Percentiles rank a stretch among this genome's conserved stretches.
These are phyloP conservation scores for Alternaria sp. DNA, from an alignment of 2,329 filamentous ascomycete genomes.

Conservation along the genomic window DNA sequence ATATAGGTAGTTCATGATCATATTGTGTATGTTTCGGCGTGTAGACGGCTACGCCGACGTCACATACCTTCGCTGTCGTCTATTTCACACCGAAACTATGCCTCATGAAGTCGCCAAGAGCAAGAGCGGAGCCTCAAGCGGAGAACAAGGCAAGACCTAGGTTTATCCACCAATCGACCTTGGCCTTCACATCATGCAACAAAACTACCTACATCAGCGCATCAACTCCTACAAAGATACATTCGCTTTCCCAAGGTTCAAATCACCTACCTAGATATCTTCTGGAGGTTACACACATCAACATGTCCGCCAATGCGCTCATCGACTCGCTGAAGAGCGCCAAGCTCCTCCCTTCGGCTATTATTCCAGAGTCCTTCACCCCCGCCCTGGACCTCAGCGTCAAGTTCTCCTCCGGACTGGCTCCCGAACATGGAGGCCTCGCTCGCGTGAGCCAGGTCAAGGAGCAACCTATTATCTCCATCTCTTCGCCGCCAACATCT, in stretches of 20 bases:
- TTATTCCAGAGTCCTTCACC: slow-evolving; percentile 57
- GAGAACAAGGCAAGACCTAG: slow-evolving; percentile 3
- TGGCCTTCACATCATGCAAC: background rate
- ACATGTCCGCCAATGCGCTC: slow-evolving; percentile 21
- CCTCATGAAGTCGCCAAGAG: slow-evolving; percentile 11
- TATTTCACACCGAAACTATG: slow-evolving; percentile 14
- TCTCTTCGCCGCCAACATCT: slow-evolving; percentile 40
- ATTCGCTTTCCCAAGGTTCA: background rate
- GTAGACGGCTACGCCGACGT: background rate
- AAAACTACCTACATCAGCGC: slow-evolving; percentile 9
- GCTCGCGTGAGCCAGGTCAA: slow-evolving; percentile 49
- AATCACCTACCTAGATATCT: background rate
- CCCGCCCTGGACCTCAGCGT: slow-evolving; percentile 55
- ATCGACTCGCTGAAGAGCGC: slow-evolving; percentile 36
- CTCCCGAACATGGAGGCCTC: slow-evolving; percentile 37
- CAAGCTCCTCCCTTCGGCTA: slow-evolving; percentile 38
- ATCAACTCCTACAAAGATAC: background rate
- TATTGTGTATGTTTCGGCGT: background rate
- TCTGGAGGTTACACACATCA: background rate
- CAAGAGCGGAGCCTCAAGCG: slow-evolving; percentile 17
- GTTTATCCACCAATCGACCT: slow-evolving; percentile 24
- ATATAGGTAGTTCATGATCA: background rate
- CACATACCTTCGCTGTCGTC: slow-evolving; percentile 3
- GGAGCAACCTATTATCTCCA: slow-evolving; percentile 24
- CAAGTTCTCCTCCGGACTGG: slow-evolving; percentile 34